Conservation (phyloP, 768 basidiomycete genomes). For the Nevesoporus exiguus region DNA sequence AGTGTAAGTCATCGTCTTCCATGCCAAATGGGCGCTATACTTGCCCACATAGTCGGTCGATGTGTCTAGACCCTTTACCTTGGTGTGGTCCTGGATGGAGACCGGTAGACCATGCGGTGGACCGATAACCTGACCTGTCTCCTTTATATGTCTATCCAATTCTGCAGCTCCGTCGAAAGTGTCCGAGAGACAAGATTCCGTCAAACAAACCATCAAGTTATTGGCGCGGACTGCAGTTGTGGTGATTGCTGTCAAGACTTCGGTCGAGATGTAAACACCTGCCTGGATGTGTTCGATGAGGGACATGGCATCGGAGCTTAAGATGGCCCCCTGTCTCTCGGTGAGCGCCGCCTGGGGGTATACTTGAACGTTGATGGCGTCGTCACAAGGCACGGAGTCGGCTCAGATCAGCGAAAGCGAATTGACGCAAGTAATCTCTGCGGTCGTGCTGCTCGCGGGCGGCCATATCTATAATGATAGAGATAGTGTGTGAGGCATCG, state of each 20-base stretch:
- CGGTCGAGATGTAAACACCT: constrained; percentile 21
- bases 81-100: constrained; percentile 73
- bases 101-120: constrained; percentile 75
- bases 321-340: constrained; percentile 25
- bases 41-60: constrained; percentile 73
- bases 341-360: constrained; percentile 29
- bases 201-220: constrained; percentile 47
- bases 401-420: not conserved
- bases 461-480: constrained; percentile 10
- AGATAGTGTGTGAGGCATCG: constrained; percentile 8
- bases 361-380: constrained; percentile 20
- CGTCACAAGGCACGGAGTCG: not conserved
- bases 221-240: constrained; percentile 29
- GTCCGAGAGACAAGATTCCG: constrained; percentile 57
- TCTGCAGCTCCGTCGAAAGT: constrained; percentile 51
- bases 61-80: constrained; percentile 64
- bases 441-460: constrained; percentile 27
- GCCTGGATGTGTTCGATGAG: constrained; percentile 21
- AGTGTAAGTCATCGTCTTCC: constrained; percentile 7
- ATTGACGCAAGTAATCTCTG: constrained; percentile 12
- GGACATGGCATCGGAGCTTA: constrained; percentile 30
- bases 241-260: constrained; percentile 28
- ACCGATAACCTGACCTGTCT: constrained; percentile 65
- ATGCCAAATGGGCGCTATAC: constrained; percentile 16
- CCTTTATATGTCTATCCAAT: constrained; percentile 59